Conservation (phyloP, 2,329 filamentous ascomycete species). For the Chaetomium strumarium region DNA sequence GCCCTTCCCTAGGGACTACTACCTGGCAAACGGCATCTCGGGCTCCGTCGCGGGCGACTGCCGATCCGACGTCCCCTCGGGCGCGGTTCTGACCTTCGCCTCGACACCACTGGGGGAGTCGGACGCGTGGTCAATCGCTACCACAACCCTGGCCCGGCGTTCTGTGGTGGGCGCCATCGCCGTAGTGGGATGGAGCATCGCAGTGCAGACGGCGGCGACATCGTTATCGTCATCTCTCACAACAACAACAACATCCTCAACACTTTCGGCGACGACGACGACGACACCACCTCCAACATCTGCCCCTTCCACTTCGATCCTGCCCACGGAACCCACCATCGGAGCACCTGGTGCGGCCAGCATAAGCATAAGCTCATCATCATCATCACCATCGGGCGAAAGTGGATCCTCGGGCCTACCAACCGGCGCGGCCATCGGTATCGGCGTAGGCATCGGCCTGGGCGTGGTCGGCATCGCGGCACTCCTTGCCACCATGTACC, state of each 20-base stretch:
- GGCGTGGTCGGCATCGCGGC: constrained; percentile 1
- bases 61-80: not conserved
- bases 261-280: not conserved
- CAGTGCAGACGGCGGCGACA: not conserved
- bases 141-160: not conserved
- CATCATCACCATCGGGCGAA: not conserved
- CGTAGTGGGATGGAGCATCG: constrained; percentile 4
- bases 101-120: not conserved
- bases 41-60: not conserved
- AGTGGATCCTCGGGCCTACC: not conserved
- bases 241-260: not conserved
- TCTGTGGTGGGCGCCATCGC: constrained; percentile 4
- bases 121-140: not conserved
- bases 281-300: not conserved
- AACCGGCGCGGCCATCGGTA: not conserved
- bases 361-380: not conserved
- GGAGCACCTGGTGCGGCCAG: not conserved
- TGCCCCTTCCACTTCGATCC: not conserved
- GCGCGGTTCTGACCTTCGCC: constrained; percentile 4
- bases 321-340: not conserved
- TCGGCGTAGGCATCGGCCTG: not conserved
- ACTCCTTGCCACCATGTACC: not conserved
- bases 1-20: not conserved
- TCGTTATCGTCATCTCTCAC: not conserved
- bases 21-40: not conserved